These are phyloP conservation scores for Ustilago nuda DNA, from an alignment of 1,284 basidiomycete species.

Conservation along the genomic window DNA sequence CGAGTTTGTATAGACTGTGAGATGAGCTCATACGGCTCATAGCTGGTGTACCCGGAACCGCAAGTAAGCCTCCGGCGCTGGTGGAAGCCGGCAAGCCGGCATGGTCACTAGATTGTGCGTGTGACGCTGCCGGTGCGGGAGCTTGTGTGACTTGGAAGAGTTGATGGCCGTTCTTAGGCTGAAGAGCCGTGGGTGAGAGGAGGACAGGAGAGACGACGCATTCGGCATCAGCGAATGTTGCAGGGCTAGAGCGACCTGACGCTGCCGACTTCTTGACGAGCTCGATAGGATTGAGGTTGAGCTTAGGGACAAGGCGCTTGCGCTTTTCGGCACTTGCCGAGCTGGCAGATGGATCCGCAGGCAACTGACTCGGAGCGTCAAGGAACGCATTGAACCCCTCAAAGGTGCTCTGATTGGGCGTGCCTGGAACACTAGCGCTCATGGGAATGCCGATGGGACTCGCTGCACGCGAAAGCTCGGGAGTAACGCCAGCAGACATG, in stretches of 20 bases:
- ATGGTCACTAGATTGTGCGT: neutral
- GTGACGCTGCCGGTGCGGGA: conserved; percentile 1
- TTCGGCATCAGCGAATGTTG: conserved; percentile 22
- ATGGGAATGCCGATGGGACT: conserved; percentile 37
- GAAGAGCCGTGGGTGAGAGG: conserved; percentile 26
- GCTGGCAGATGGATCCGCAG: conserved; percentile 1
- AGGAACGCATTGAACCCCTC: conserved; percentile 18
- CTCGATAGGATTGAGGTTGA: conserved; percentile 36
- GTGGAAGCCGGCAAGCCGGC: conserved; percentile 9
- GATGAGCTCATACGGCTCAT: conserved; percentile 43
- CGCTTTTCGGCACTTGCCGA: conserved; percentile 23
- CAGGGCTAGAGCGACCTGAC: conserved; percentile 33
- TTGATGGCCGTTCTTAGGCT: conserved; percentile 10
- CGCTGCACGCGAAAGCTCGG: conserved; percentile 46
- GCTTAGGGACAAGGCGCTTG: conserved; percentile 30
- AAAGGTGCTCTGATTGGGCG: conserved; percentile 41
- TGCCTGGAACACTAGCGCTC: conserved; percentile 41
- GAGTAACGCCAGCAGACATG: conserved; percentile 38
- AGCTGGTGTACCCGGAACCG: conserved; percentile 27
- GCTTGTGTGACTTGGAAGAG: neutral
- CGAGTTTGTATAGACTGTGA: conserved; percentile 30
- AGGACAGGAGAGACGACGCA: conserved; percentile 38
- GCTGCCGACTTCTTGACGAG: conserved; percentile 24
- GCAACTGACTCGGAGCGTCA: conserved; percentile 3
- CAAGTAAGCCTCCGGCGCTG: conserved; percentile 19